These are phyloP conservation scores for Geosmithia flava DNA, from an alignment of 2,329 filamentous ascomycete species.

Conservation along the genomic window DNA sequence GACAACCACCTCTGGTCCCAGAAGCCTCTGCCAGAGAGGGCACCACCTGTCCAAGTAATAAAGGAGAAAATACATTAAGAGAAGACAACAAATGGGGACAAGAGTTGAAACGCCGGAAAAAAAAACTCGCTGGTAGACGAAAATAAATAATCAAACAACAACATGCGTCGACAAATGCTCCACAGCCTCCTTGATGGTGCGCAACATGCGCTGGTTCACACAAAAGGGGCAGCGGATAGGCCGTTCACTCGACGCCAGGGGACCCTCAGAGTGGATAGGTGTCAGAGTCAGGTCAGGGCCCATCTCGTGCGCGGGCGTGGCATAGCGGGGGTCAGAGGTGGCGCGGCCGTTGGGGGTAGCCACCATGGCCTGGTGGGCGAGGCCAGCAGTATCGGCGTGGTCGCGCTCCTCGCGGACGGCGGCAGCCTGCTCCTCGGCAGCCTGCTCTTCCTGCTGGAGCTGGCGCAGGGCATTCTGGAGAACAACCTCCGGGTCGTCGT, in stretches of 20 bases:
- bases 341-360: slow-evolving; percentile 16
- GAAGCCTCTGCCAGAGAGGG: neutral
- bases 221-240: slow-evolving; percentile 48
- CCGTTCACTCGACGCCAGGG: slow-evolving; percentile 30
- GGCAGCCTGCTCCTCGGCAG: slow-evolving; percentile 43
- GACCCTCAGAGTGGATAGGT: slow-evolving; percentile 37
- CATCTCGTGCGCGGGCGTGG: slow-evolving; percentile 20
- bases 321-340: slow-evolving; percentile 18
- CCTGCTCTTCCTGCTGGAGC: slow-evolving; percentile 46
- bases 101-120: neutral
- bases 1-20: neutral
- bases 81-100: neutral
- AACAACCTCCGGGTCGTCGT: slow-evolving; percentile 45
- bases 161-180: slow-evolving; percentile 52
- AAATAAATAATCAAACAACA: slow-evolving; percentile 29
- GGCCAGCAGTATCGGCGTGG: slow-evolving; percentile 23
- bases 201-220: slow-evolving; percentile 47
- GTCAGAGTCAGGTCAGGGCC: slow-evolving; percentile 35
- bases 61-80: neutral
- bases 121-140: neutral
- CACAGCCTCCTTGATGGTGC: slow-evolving; percentile 48
- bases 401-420: slow-evolving; percentile 40
- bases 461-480: slow-evolving; percentile 46
- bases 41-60: neutral
- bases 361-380: slow-evolving; percentile 15